Base-by-base conservation (phyloP, 2,329 filamentous ascomycete genomes). In the Amauroascus verrucosus region DNA sequence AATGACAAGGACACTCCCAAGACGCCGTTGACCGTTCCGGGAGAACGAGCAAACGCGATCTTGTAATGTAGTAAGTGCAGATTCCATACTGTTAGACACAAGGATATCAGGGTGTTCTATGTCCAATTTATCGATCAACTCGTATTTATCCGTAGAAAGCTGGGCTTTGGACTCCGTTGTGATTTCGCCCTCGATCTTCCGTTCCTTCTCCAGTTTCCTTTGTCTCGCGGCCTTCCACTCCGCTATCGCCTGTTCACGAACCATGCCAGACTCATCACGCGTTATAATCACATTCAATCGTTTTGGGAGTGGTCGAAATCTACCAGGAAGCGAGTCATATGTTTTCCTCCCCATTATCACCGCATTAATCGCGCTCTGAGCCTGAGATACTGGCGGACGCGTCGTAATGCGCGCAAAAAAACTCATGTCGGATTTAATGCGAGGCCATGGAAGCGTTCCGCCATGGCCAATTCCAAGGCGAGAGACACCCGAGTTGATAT, bases 261-360 rank as follows among this genome's bases (percentile, higher is more conserved):
- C 63, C 14, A 60, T 57, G 0, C 64, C 64, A 0, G 60, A 56
- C n/a, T 57, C 59, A 53, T 71, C 67, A n/a, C 69, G 62, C 46
- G 82, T 86, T 60, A 98, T 75, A 59, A 97, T 80, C 38, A 96
- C 80, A 68, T 95, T 97, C 48, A 89, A 74, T 8, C 93, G 77
- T 57, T 82, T 85, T 57, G 81, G 83, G 32, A 98, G 76, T 16
- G 93, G 93, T 1, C 89, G 79, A 66, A 93, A 89, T 49, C 76
- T 78, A 6, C 75, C 65, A 1, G 93, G 91, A 56, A 98, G 91
- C 59, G 83, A 88, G 50, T 95, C 88, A 84, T 91, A 98, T 0
- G 93, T 98, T 71, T 94, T 96, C 64, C 93, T 86, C 56, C 93
- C 93, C 93, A 98, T 98, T 61, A 98, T 85, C 49, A 97, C 87